A percentile compares a stretch with the other conserved stretches of the same genome.
phyloP scores from a whole-genome alignment of 306 rosid species.

The cucumber (Cucumis sativus) region DNA sequence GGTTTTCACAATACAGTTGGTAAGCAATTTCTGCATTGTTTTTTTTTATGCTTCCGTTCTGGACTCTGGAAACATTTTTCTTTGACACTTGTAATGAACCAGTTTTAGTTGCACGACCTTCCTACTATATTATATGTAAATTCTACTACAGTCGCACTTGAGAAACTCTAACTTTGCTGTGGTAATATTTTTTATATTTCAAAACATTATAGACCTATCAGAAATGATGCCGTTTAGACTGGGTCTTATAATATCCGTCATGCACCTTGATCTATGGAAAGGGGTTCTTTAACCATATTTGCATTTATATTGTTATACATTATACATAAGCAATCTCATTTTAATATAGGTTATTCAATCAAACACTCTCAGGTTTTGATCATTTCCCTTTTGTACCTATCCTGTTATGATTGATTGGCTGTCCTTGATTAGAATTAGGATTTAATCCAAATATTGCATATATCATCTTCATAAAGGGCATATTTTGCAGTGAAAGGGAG shows the following conservation, averaged over 20 bases:
- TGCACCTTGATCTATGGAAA: background rate
- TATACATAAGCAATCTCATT: background rate
- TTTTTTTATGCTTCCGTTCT: background rate
- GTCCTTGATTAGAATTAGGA: background rate
- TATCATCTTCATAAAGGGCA: background rate
- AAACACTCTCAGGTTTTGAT: background rate
- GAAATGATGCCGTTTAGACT: background rate
- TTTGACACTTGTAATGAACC: background rate
- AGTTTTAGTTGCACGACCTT: background rate
- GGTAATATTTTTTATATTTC: background rate
- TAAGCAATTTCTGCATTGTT: slow-evolving; percentile 18
- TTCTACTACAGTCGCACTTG: background rate
- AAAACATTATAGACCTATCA: background rate
- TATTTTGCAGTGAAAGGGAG: background rate
- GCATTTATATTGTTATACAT: background rate
- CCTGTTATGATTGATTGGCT: background rate
- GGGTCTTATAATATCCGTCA: background rate
- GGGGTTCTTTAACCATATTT: background rate
- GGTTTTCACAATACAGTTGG: slow-evolving; percentile 56
- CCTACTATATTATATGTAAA: background rate
- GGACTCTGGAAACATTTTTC: background rate
- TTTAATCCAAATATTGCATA: background rate
- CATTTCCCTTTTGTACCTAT: background rate
- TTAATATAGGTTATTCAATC: background rate
- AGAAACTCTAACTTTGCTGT: background rate